These are phyloP conservation scores for Phanerodontia chrysosporium DNA, from an alignment of 768 basidiomycete genomes.

Conservation along the genomic window DNA sequence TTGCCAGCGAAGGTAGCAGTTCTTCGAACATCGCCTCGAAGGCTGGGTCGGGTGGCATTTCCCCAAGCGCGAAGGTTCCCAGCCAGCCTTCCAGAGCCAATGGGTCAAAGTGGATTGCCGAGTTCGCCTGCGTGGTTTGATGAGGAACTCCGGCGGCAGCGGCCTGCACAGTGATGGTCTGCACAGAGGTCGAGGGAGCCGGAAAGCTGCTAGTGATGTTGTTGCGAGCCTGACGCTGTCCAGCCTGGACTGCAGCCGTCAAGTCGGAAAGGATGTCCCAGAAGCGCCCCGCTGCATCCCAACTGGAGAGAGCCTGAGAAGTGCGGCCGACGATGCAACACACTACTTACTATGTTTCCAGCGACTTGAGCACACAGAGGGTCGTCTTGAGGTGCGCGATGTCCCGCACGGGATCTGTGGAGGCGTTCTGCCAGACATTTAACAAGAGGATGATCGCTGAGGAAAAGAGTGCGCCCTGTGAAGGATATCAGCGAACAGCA, in stretches of 20 bases:
- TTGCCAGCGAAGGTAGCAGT: not conserved
- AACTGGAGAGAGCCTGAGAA: slow-evolving; percentile 26
- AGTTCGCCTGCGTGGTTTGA: too few species aligned
- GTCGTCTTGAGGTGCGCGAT: slow-evolving; percentile 51
- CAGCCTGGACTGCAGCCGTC: too few species aligned
- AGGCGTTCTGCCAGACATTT: slow-evolving; percentile 49
- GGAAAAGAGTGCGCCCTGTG: slow-evolving; percentile 30
- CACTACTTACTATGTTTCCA: slow-evolving; percentile 31
- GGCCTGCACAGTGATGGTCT: too few species aligned
- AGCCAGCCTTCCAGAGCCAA: too few species aligned
- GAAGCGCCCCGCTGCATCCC: slow-evolving; percentile 44
- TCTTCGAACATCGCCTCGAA: not conserved
- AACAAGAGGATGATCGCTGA: slow-evolving; percentile 51
- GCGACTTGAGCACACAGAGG: slow-evolving; percentile 34
- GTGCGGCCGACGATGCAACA: slow-evolving; percentile 9
- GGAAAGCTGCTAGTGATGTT: too few species aligned
- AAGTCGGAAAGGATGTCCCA: slow-evolving; percentile 72
- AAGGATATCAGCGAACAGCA: not conserved
- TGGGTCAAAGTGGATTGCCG: too few species aligned
- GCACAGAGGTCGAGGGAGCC: too few species aligned
- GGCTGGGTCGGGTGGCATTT: not conserved
- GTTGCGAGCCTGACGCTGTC: too few species aligned
- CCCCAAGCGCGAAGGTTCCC: too few species aligned
- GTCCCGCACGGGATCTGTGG: slow-evolving; percentile 38
- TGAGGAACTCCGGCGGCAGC: too few species aligned